Base-by-base conservation (phyloP, 2,329 filamentous ascomycete species). In the Colletotrichum theobromicola region DNA sequence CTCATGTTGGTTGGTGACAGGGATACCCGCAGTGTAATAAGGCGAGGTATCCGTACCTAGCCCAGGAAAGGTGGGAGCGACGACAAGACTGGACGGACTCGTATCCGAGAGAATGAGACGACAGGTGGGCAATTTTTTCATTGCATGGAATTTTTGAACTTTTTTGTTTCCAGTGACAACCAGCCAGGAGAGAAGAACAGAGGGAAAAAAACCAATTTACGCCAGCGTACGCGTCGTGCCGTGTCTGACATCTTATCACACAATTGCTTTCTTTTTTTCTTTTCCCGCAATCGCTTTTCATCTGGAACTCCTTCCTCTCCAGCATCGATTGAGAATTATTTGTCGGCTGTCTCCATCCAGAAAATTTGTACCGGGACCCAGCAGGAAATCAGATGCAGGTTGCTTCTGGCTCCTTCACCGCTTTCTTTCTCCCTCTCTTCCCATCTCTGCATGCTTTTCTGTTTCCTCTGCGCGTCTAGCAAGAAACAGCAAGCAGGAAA, bases 331-430 rank as follows among this genome's bases (percentile, higher is more conserved):
- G 28, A 68, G 16, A 60, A 24, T 24, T 24, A 24, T 18, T 34
- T n/a, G 4, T 55, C 21, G 13, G 50, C 28, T 7, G 42, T 50
- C 42, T 50, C 68, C n/a, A 55, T 58, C 50, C 64, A 32, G 64
- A 42, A 53, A 24, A 34, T 66, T 60, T 67, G 7, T 12, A 21
- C 70, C 55, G 66, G 66, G 55, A 61, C 28, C 55, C n/a, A 68
- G 34, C 55, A 64, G 61, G 61, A 68, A 28, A 61, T 24, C 32
- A 32, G 60, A 65, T 50, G 62, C 42, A 32, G 53, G 30, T 57
- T 62, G 57, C 57, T 71, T 26, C 28, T 46, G 28, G 62, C 37
- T 68, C n/a, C n/a, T n/a, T n/a, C 64, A 72, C 70, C 70, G 64
- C 70, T 46, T 46, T 42, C 37, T 37, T 18, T 46, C 37, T 50